Evolutionary conservation across 352 stramenopile species (phyloP).

Genomic region (Phytophthora quininea): DNA sequence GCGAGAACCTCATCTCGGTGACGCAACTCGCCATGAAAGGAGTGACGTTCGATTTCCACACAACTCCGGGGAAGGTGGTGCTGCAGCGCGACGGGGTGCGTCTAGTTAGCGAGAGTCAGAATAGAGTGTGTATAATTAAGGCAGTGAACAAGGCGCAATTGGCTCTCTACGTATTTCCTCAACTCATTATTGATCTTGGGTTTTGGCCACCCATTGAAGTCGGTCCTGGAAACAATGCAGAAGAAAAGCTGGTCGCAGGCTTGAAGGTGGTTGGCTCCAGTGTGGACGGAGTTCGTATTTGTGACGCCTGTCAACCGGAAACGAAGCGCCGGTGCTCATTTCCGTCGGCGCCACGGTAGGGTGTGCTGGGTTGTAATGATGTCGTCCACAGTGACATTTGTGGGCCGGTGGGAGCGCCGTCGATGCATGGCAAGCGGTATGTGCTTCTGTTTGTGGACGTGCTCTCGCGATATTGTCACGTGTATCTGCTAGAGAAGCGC

Average conservation of each 20-base stretch:
- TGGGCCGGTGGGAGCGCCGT: neutral
- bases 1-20: neutral
- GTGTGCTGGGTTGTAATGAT: neutral
- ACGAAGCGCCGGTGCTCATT: neutral
- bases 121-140: slow-evolving; percentile 3
- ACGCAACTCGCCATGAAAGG: slow-evolving; percentile 1
- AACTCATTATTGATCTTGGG: neutral
- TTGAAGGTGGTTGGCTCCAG: neutral
- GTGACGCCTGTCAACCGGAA: neutral
- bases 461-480: slow-evolving; percentile 3
- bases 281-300: neutral
- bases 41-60: slow-evolving; percentile 3
- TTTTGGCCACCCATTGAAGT: neutral
- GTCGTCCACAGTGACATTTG: slow-evolving; percentile 1
- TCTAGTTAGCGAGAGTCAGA: neutral
- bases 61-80: neutral
- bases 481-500: neutral
- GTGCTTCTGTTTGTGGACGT: slow-evolving; percentile 9
- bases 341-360: neutral
- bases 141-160: neutral
- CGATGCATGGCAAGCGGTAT: slow-evolving; percentile 11
- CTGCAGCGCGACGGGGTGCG: neutral
- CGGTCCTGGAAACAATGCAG: neutral
- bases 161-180: slow-evolving; percentile 1
- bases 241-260: neutral